phyloP scores from a whole-genome alignment of 257 asterid species.

The Ballota nigra region DNA sequence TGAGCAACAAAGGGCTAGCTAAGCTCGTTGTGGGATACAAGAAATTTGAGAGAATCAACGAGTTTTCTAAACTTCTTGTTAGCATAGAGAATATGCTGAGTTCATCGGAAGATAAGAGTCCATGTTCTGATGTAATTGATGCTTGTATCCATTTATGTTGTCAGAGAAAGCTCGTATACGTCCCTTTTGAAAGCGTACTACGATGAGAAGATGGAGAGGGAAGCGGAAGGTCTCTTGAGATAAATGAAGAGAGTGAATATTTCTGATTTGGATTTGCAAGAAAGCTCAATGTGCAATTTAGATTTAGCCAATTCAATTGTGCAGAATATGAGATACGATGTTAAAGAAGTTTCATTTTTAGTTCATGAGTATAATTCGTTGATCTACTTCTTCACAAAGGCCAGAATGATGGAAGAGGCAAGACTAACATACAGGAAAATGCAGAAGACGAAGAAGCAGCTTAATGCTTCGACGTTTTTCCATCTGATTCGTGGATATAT shows the following conservation, averaged over 20 bases:
- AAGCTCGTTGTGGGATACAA: constrained; percentile 50
- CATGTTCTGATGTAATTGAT: no score
- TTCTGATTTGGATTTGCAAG: constrained; percentile 22
- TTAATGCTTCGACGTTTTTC: constrained; percentile 58
- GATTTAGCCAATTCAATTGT: constrained; percentile 45
- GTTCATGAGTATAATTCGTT: constrained; percentile 63
- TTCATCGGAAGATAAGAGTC: constrained; percentile 27
- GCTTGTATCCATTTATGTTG: constrained; percentile 69
- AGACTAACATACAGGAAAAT: constrained; percentile 59
- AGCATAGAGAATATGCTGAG: constrained; percentile 38
- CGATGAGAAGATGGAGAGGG: constrained; percentile 40
- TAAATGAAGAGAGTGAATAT: no score
- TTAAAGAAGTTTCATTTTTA: constrained; percentile 19
- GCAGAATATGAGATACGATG: constrained; percentile 43
- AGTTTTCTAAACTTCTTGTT: constrained; percentile 60
- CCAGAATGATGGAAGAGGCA: constrained; percentile 87
- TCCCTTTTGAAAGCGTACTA: constrained; percentile 61
- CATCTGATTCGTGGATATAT: constrained; percentile 55
- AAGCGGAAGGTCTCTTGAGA: constrained; percentile 19
- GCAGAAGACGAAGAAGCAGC: constrained; percentile 62
- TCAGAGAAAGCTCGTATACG: constrained; percentile 34
- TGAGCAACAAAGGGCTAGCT: constrained; percentile 52
- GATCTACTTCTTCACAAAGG: constrained; percentile 74
- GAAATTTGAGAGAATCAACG: constrained; percentile 49
- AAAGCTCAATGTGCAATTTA: no score